phyloP scores from a whole-genome alignment of 257 asterid species.

The Nicotiana obtusifolia region DNA sequence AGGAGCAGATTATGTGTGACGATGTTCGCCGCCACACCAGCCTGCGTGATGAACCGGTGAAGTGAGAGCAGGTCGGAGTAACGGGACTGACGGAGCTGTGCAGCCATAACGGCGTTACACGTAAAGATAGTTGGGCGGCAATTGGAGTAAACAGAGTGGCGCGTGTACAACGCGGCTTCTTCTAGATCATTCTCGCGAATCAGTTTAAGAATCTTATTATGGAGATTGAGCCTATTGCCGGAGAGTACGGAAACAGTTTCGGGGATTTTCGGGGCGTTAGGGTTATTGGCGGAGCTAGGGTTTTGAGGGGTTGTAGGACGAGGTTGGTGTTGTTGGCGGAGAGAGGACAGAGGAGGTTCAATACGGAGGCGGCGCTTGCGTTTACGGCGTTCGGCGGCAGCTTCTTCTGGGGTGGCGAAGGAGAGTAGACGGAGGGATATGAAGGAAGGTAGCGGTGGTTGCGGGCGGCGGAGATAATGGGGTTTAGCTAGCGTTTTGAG shows the following conservation, averaged over 20 bases:
- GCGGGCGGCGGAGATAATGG: slow-evolving; percentile 21
- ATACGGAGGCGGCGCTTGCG: slow-evolving; percentile 83
- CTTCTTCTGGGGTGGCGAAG: slow-evolving; percentile 93
- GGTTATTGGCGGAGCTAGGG: slow-evolving; percentile 33
- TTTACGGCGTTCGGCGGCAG: slow-evolving; percentile 91
- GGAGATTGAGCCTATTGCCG: slow-evolving; percentile 75
- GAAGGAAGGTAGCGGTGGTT: slow-evolving; percentile 33
- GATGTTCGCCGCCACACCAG: slow-evolving; percentile 70
- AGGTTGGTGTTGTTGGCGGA: slow-evolving; percentile 53
- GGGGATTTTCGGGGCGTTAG: slow-evolving; percentile 83
- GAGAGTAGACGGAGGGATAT: slow-evolving; percentile 59
- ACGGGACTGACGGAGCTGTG: slow-evolving; percentile 73
- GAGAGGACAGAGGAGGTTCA: slow-evolving; percentile 69
- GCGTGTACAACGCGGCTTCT: slow-evolving; percentile 85
- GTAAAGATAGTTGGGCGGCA: slow-evolving; percentile 87
- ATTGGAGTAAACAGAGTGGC: slow-evolving; percentile 89
- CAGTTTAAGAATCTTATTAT: slow-evolving; percentile 64
- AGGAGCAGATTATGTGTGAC: slow-evolving; percentile 70
- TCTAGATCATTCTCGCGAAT: slow-evolving; percentile 89
- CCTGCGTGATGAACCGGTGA: slow-evolving; percentile 84
- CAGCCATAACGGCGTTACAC: slow-evolving; percentile 78
- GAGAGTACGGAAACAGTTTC: slow-evolving; percentile 65
- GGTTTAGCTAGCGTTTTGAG: slow-evolving; percentile 44
- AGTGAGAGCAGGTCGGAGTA: slow-evolving; percentile 78
- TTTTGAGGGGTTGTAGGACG: slow-evolving; percentile 36